Evolutionary conservation across 169 alveolate species (phyloP).

Genomic region (Plasmodium ovale): DNA sequence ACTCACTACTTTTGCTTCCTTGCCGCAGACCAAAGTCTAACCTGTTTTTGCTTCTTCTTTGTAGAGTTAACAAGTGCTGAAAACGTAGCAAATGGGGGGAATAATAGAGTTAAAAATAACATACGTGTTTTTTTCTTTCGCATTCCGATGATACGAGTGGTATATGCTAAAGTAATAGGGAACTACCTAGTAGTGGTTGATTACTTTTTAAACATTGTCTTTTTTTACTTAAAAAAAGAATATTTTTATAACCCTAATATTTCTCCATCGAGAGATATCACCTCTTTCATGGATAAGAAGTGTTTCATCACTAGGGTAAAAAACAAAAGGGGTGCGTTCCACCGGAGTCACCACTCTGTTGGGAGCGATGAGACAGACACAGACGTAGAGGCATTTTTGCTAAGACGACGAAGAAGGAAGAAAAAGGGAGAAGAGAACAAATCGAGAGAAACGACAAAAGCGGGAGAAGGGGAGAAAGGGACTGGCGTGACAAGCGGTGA

Average conservation of each 20-base stretch:
- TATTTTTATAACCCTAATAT: too few species aligned
- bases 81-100: not conserved
- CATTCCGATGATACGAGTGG: not conserved
- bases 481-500: not conserved
- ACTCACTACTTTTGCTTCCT: constrained; percentile 26
- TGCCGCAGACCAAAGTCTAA: not conserved
- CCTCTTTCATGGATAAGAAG: not conserved
- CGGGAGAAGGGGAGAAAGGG: too few species aligned
- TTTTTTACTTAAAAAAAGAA: constrained; percentile 29
- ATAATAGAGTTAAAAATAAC: constrained; percentile 6
- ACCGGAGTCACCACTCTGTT: too few species aligned
- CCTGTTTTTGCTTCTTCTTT: constrained; percentile 20
- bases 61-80: constrained; percentile 10
- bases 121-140: not conserved
- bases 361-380: too few species aligned
- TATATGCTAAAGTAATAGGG: constrained; percentile 44
- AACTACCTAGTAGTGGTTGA: constrained; percentile 35
- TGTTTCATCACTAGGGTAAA: too few species aligned
- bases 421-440: too few species aligned
- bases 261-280: not conserved
- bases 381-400: too few species aligned
- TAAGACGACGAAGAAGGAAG: too few species aligned
- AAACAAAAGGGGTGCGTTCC: too few species aligned
- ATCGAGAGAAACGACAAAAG: too few species aligned
- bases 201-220: constrained; percentile 2